Base-by-base conservation (phyloP, 2,329 filamentous ascomycete genomes). In the Mycosphaerella arachidis region DNA sequence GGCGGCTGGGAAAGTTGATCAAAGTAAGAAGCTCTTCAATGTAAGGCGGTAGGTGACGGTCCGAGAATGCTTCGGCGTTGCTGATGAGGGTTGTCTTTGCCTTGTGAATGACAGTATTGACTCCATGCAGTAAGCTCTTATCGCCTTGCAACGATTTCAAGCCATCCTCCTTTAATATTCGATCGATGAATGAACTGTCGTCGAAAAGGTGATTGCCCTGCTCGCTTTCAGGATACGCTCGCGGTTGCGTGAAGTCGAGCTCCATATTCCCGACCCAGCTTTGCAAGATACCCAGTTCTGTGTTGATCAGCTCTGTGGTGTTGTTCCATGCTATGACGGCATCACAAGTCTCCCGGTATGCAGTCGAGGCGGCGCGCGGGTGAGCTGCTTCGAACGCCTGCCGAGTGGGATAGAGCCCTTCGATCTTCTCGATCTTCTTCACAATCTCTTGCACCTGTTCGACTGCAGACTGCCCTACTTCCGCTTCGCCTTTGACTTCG, bases 181-280 rank as follows among this genome's bases (percentile, higher is more conserved):
- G 85, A 73, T 99, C 94, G 58, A 99, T 84, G 75, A 99, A 99
- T 0, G 92, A 95, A 0, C 91, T 88, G 68, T 97, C 92, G 70
- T 97, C 93, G 29, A 87, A 86, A 52, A 96, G 84, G 59, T 91
- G 89, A 66, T 88, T 86, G 62, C 85, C 85, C 62, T 82, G 83
- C 48, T 71, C 72, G 51, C 69, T 69, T 1, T 86, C 84, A 0
- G 90, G 88, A 60, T 85, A 84, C 56, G 86, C 82, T 65, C 89
- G 88, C 24, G 87, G 83, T 71, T 89, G 89, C 54, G 86, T 86
- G 72, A 97, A 99, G 75, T 97, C 92, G 43, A 99, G 83, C 71
- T 96, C 92, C 40, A 92, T 87, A 71, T 99, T 99, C 57, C 94
- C 94, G 29, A 99, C 94, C 94, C 94, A 99, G 64, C 89, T 92